Conservation (phyloP, 768 basidiomycete species). For the Botryobasidium botryosum region DNA sequence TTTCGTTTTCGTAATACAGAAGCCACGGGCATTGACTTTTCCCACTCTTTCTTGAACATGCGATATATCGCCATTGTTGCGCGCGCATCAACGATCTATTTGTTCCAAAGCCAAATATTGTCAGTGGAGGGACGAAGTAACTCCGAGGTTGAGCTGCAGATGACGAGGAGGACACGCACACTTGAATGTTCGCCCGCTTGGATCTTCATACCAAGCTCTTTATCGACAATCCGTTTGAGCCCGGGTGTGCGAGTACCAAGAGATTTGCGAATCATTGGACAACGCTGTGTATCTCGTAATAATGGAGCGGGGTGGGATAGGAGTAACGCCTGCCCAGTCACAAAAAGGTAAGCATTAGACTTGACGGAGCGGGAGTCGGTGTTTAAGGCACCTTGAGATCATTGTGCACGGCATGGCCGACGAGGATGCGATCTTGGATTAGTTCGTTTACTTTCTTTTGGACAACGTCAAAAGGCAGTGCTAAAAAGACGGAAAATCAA, state of each 20-base stretch:
- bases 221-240: conserved; percentile 59
- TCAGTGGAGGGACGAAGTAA: no score
- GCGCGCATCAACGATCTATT: conserved; percentile 1
- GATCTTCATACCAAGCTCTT: conserved; percentile 64
- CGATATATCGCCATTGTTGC: conserved; percentile 1
- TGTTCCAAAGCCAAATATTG: no score
- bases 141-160: no score
- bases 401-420: conserved; percentile 85
- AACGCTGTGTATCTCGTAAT: conserved; percentile 53
- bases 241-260: conserved; percentile 36
- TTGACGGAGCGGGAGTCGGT: not conserved
- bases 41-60: not conserved
- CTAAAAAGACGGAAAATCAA: conserved; percentile 26
- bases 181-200: conserved; percentile 84
- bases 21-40: no score
- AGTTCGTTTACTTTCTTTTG: conserved; percentile 64
- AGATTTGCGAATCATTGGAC: conserved; percentile 25
- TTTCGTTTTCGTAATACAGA: no score
- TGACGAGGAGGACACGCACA: conserved; percentile 20
- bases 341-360: not conserved
- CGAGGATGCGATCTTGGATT: conserved; percentile 56
- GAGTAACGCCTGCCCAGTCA: conserved; percentile 34
- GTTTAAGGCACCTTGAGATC: conserved; percentile 55
- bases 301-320: conserved; percentile 49
- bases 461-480: conserved; percentile 60